Conservation (phyloP, 176 grass and related monocot species). For the Oryza glumipatula region DNA sequence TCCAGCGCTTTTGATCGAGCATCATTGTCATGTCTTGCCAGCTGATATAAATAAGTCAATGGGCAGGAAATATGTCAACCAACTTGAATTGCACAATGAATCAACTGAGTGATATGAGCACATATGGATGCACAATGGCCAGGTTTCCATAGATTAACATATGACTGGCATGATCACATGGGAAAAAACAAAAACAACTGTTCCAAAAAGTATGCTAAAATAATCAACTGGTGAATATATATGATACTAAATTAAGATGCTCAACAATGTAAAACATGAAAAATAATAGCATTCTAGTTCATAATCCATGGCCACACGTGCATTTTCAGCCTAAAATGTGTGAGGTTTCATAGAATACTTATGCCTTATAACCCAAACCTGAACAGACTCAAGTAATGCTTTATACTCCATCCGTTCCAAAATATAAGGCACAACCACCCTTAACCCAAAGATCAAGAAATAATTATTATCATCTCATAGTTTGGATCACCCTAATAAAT, state of each 20-base stretch:
- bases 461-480: too few species aligned
- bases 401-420: neutral
- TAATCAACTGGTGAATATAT: neutral
- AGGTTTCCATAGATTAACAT: neutral
- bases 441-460: too few species aligned
- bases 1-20: constrained; percentile 57
- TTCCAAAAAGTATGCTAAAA: neutral
- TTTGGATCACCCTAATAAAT: too few species aligned
- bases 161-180: neutral
- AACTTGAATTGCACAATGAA: neutral
- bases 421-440: too few species aligned
- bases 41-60: constrained; percentile 33
- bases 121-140: neutral
- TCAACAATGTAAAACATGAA: too few species aligned
- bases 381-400: neutral
- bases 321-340: neutral
- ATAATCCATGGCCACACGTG: neutral
- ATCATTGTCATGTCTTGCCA: constrained; percentile 57
- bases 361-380: neutral
- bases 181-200: neutral
- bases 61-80: neutral
- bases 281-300: neutral
- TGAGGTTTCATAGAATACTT: neutral
- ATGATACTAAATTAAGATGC: neutral
- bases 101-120: neutral